Base-by-base conservation (phyloP, 306 rosid genomes). In the Carpinus viminea region DNA sequence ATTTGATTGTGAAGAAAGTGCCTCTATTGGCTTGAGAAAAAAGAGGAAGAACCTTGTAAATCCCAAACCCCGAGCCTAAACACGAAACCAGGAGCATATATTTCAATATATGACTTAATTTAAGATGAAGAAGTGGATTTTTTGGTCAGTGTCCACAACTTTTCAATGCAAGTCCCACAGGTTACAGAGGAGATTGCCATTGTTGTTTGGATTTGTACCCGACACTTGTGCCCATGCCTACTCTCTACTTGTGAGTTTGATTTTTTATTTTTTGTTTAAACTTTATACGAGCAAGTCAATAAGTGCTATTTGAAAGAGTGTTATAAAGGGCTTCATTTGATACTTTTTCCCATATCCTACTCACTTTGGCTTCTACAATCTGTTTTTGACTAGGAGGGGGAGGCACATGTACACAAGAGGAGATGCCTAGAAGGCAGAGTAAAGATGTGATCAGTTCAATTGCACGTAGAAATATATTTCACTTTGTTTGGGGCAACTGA, bases 121-220 rank as follows among this genome's bases (percentile, higher is more conserved):
- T 24, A 24, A 24, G 26, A 24, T 24, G 26, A 24, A 24, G 26
- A 24, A 24, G 26, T 24, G 26, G 26, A 24, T 24, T 24, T 24
- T 24, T 24, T 24, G 26, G 48, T 31, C 41, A 62, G 4, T 34
- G 4, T 34, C 2, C n/a, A 28, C 31, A 6, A 66, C 18, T 20
- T 71, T 38, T 57, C 41, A 52, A 82, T 89, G 79, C 91, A 94
- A 97, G 95, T 91, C 18, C 93, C 95, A 55, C 97, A 92, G 79
- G 95, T 94, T 66, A 94, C 98, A 20, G 98, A 94, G 88, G 97
- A 91, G 81, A 80, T 91, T 86, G 98, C 98, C 73, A 73, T 92
- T 84, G 38, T 1, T 34, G 38, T 34, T 34, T 34, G 38, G 38
- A 34, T 34, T 92, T 56, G 97, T 92, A 82, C 77, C 90, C 87